phyloP scores from a whole-genome alignment of 768 basidiomycete genomes.

The Suillus alpinus region DNA sequence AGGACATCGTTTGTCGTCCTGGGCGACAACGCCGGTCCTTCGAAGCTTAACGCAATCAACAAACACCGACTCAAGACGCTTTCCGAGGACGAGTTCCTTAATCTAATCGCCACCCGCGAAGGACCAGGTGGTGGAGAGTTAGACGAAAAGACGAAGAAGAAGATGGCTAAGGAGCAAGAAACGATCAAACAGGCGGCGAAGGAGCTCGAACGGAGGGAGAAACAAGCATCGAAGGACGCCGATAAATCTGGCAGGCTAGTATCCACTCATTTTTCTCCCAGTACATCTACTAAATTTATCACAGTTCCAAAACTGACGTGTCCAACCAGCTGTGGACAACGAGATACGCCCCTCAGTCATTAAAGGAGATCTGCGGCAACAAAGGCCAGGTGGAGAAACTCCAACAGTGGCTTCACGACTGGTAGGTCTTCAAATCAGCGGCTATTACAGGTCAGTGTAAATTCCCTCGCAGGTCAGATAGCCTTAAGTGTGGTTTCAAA shows the following conservation, averaged over 20 bases:
- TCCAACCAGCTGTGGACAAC: conserved; percentile 88
- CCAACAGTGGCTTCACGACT: conserved; percentile 81
- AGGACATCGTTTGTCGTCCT: conserved; percentile 89
- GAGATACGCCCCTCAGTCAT: conserved; percentile 83
- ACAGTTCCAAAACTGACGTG: conserved; percentile 38
- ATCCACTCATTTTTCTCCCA: too few species aligned
- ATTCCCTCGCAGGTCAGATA: conserved; percentile 56
- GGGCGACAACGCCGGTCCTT: conserved; percentile 83
- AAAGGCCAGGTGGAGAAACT: conserved; percentile 90
- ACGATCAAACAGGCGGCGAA: conserved; percentile 70
- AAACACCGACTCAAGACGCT: conserved; percentile 75
- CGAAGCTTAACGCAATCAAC: conserved; percentile 84
- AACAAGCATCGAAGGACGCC: conserved; percentile 40
- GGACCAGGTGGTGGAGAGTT: conserved; percentile 41
- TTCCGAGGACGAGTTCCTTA: conserved; percentile 83
- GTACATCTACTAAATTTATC: neutral
- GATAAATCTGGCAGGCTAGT: conserved; percentile 19
- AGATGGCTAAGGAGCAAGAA: conserved; percentile 75
- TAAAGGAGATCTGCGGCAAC: conserved; percentile 95
- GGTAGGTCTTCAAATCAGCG: conserved; percentile 48
- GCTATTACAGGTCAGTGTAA: neutral
- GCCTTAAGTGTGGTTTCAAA: conserved; percentile 76
- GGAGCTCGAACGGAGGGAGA: conserved; percentile 77
- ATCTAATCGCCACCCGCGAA: conserved; percentile 73
- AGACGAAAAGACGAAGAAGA: conserved; percentile 81